phyloP scores from a whole-genome alignment of 1,139 yeast species.

The Geotrichum aggregatum region DNA sequence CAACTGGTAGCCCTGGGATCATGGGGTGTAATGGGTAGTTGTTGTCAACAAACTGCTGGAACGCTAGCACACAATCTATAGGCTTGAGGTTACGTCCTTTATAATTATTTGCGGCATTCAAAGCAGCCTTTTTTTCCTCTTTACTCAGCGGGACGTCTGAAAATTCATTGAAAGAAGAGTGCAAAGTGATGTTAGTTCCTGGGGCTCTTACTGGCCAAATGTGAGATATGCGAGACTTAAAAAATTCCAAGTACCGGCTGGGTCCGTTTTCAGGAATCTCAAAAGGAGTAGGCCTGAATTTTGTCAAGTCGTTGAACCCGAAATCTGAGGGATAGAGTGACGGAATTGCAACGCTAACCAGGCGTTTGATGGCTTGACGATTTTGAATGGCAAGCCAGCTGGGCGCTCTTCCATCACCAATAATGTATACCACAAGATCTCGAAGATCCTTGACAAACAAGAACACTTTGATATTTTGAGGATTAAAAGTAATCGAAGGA shows the following conservation, averaged over 20 bases:
- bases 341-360: slow-evolving; percentile 62
- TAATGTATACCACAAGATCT: slow-evolving; percentile 48
- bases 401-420: slow-evolving; percentile 45
- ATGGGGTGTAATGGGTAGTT: slow-evolving; percentile 59
- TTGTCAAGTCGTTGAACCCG: slow-evolving; percentile 26
- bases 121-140: slow-evolving; percentile 43
- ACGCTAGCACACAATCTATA: slow-evolving; percentile 50
- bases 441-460: slow-evolving; percentile 42
- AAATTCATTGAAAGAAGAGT: slow-evolving; percentile 44
- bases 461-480: slow-evolving; percentile 23
- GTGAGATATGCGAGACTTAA: slow-evolving; percentile 42
- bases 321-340: slow-evolving; percentile 55
- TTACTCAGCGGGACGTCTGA: slow-evolving; percentile 54
- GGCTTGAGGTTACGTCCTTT: slow-evolving; percentile 38
- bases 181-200: slow-evolving; percentile 57
- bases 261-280: slow-evolving; percentile 26
- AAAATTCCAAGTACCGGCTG: slow-evolving; percentile 39
- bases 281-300: slow-evolving; percentile 24
- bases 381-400: slow-evolving; percentile 42
- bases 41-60: slow-evolving; percentile 46
- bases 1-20: slow-evolving; percentile 28
- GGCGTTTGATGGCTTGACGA: slow-evolving; percentile 41
- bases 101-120: slow-evolving; percentile 23
- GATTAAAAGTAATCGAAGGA: slow-evolving; percentile 33
- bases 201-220: slow-evolving; percentile 52